Percentiles rank a stretch among this genome's conserved stretches.
Evolutionary conservation across 2,329 filamentous ascomycete genomes (phyloP).

Genomic region (Claviceps lovelessii): DNA sequence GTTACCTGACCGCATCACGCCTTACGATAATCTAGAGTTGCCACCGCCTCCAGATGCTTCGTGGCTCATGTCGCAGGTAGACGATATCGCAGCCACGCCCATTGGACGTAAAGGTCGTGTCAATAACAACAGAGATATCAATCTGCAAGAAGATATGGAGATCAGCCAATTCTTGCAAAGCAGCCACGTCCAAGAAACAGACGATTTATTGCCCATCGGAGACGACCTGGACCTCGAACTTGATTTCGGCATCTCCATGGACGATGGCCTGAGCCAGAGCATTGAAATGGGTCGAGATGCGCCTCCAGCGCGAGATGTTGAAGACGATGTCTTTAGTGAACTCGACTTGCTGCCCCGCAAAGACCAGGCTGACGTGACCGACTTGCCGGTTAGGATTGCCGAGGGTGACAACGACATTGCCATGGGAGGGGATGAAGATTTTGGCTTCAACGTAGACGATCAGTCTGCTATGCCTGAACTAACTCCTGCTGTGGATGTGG

Average conservation of each 20-base stretch:
- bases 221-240: conserved; percentile 60
- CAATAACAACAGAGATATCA: conserved; percentile 50
- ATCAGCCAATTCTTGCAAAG: conserved; percentile 71
- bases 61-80: conserved; percentile 64
- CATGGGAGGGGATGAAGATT: conserved; percentile 46
- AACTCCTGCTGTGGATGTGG: conserved; percentile 29
- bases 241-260: conserved; percentile 60
- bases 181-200: conserved; percentile 44
- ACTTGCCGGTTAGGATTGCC: conserved; percentile 44
- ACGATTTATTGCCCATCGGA: conserved; percentile 41
- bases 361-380: conserved; percentile 39
- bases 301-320: conserved; percentile 48
- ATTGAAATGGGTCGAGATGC: conserved; percentile 88
- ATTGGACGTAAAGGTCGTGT: conserved; percentile 42
- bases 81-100: conserved; percentile 41
- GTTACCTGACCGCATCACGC: conserved; percentile 82
- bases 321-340: conserved; percentile 57
- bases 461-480: conserved; percentile 41
- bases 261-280: conserved; percentile 50
- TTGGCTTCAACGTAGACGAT: conserved; percentile 49
- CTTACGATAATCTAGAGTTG: conserved; percentile 64
- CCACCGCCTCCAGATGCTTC: conserved; percentile 81
- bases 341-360: conserved; percentile 43
- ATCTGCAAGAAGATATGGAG: conserved; percentile 53
- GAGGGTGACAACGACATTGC: conserved; percentile 50